Evolutionary conservation across 2,329 filamentous ascomycete species (phyloP).

Genomic region (Neofusicoccum parvum): DNA sequence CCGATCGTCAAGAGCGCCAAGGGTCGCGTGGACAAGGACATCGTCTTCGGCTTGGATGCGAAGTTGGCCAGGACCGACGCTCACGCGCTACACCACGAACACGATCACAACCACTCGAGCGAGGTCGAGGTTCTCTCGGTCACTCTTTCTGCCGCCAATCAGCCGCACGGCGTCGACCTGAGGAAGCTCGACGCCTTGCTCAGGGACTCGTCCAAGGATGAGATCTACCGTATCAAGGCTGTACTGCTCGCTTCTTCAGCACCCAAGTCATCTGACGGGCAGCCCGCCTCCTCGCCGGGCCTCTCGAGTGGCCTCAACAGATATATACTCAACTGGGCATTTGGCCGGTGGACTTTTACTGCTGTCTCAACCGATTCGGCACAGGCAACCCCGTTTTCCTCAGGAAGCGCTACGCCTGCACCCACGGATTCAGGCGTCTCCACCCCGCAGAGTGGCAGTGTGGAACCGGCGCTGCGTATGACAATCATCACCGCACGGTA

Average conservation of each 20-base stretch:
- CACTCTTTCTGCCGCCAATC: constrained; percentile 58
- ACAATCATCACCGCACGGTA: constrained; percentile 74
- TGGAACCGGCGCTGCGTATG: constrained; percentile 65
- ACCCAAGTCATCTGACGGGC: constrained; percentile 51
- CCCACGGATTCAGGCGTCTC: constrained; percentile 28
- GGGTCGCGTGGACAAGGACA: constrained; percentile 74
- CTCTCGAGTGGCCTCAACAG: constrained; percentile 50
- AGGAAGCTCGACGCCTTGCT: constrained; percentile 67
- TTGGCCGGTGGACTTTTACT: constrained; percentile 92
- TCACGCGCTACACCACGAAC: constrained; percentile 42
- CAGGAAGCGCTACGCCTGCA: constrained; percentile 27
- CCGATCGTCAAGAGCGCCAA: constrained; percentile 83
- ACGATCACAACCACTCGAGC: constrained; percentile 62
- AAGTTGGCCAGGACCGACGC: constrained; percentile 63
- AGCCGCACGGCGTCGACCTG: constrained; percentile 57
- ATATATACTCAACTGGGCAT: constrained; percentile 98
- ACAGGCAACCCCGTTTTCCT: constrained; percentile 27
- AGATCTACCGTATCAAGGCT: constrained; percentile 93
- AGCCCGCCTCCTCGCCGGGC: constrained; percentile 33
- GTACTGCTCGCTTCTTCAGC: constrained; percentile 53
- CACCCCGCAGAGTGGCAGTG: constrained; percentile 47
- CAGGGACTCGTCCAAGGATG: constrained; percentile 78
- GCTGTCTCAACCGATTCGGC: constrained; percentile 46
- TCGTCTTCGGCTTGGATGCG: constrained; percentile 87
- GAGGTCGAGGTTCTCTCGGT: constrained; percentile 92